A percentile compares a stretch with the other conserved stretches of the same genome.
These are phyloP conservation scores for Euphrasia confusa DNA, from an alignment of 257 asterid species.

Conservation along the genomic window DNA sequence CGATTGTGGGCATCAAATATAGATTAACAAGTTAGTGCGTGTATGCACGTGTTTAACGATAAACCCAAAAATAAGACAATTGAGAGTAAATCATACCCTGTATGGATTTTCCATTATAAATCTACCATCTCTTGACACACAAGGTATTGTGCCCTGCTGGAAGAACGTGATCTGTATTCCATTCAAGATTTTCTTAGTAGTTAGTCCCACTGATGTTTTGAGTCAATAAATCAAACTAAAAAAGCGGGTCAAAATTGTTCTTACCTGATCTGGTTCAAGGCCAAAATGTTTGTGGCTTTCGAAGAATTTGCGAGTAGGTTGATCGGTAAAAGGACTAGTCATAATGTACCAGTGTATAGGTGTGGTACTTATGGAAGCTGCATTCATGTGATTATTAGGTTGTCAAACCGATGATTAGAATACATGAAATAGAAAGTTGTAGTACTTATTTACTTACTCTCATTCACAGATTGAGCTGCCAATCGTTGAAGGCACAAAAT, in stretches of 20 bases:
- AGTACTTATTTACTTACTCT: conserved; percentile 69
- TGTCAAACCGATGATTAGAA: conserved; percentile 22
- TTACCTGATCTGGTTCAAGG: conserved; percentile 88
- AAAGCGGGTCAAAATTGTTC: conserved; percentile 15
- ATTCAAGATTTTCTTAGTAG: conserved; percentile 13
- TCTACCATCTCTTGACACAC: conserved; percentile 88
- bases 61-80: neutral
- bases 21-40: neutral
- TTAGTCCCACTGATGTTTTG: conserved; percentile 27
- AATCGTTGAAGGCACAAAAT: conserved; percentile 78
- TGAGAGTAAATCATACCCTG: conserved; percentile 52
- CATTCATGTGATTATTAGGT: conserved; percentile 20
- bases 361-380: conserved; percentile 50
- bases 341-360: conserved; percentile 93
- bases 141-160: conserved; percentile 94
- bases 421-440: conserved; percentile 13
- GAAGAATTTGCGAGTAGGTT: conserved; percentile 75
- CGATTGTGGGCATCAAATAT: conserved; percentile 11
- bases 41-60: conserved; percentile 1
- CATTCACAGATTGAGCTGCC: conserved; percentile 71
- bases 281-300: conserved; percentile 91
- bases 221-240: conserved; percentile 15
- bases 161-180: conserved; percentile 81
- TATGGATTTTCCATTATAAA: conserved; percentile 85
- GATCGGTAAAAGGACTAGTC: conserved; percentile 98